Base-by-base conservation (phyloP, 208 protist genomes). In the Porcisia deanei region DNA sequence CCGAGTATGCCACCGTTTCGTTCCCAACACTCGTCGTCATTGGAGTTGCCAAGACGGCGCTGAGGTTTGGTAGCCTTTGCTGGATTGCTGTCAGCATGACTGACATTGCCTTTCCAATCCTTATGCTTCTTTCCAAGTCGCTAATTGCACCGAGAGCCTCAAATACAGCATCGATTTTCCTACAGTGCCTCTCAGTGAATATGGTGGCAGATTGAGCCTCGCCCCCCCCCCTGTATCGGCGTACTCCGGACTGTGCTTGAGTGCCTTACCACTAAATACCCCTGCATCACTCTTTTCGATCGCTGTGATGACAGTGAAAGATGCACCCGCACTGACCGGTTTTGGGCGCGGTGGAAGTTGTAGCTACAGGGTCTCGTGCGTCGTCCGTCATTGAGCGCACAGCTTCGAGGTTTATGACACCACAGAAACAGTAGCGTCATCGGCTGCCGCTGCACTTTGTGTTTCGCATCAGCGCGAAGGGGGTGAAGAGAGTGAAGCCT, bases 41-140 rank as follows among this genome's bases (percentile, higher is more conserved):
- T 7, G 91, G 90, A 16, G 92, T 96, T 53, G 91, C 92, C 34
- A 96, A 66, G 12, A 83, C 80, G 10, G 83, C 81, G 49, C 92
- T 86, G n/a, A 85, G 58, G 78, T 96, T 91, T 54, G 95, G 74
- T 3, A 95, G 80, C 71, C 84, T 66, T 71, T 82, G 83, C 81
- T 96, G 89, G 39, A 92, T 87, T 4, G 16, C 77, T 54, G 73
- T 74, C n/a, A 94, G 80, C 47, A 80, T 63, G 53, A 8, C 55
- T 64, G 80, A 74, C 78, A 85, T 71, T 41, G 77, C 78, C 25
- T 77, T 55, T 20, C 81, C 78, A 7, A 92, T 30, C 20, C 88
- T 87, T 5, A 94, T 63, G 45, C 85, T 71, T n/a, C 83, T 88
- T 76, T 78, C 91, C 54, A 92, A 71, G 82, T 94, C 90, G 65